Evolutionary conservation across 2,329 filamentous ascomycete species (phyloP), one percentile per base, ranked within the genome.

Genomic region (Stachybotrys elegans): DNA sequence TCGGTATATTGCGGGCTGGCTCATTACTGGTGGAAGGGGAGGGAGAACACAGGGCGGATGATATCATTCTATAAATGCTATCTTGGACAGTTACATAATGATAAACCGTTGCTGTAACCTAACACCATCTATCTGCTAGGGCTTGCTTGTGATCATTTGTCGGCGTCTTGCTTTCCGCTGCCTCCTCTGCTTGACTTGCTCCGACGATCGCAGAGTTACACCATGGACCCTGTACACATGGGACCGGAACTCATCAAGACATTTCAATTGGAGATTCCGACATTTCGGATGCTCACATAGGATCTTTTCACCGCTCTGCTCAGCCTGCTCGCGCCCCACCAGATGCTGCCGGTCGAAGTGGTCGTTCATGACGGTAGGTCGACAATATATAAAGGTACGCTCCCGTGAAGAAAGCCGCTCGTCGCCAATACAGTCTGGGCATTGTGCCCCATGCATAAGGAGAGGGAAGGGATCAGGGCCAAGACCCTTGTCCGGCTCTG

Each of bases 261-360:
- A 25, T 27, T 48, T 14, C 12, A 54, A 45, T 40, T 51, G 49
- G 19, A 49, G 36, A 36, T 54, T 23, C 31, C 44, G 23, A 32
- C 38, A 55, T 36, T 49, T 45, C 7, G 45, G 49, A 47, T 54
- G 34, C 27, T 50, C 39, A 40, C 43, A 52, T 32, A 23, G 32
- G 23, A 55, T 51, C 5, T 27, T 44, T 31, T 50, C 43, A 31
- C 47, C 36, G 37, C 32, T 21, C 27, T 46, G 38, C 38, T 48
- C 22, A 38, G 49, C 43, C 34, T 17, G 44, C 44, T 53, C 44
- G 35, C 47, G 42, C 35, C 46, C 35, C 43, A 43, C 36, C 4
- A 57, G 40, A 43, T 57, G 42, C 19, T 49, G 31, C 40, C 51
- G 35, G 31, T 56, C 47, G 40, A 57, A 57, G 44, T 57, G 44